These are phyloP conservation scores for Crassisporium funariophilum DNA, from an alignment of 768 basidiomycete species.

Conservation along the genomic window DNA sequence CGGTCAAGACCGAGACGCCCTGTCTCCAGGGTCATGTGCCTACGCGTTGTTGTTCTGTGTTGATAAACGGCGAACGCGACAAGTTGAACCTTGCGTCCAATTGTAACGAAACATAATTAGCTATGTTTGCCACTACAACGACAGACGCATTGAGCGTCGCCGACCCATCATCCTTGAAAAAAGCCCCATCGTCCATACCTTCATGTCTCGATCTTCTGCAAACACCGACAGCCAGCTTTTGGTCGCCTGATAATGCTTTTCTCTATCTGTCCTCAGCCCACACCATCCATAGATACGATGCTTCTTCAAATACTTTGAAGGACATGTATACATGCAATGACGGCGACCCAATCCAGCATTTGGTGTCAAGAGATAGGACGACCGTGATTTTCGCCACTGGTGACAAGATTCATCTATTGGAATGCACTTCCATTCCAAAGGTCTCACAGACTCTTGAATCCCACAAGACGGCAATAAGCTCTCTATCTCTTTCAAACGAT, in stretches of 20 bases:
- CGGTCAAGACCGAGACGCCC: too few species aligned
- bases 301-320: slow-evolving; percentile 44
- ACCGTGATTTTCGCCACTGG: slow-evolving; percentile 51
- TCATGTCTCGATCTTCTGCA: slow-evolving; percentile 38
- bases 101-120: background rate
- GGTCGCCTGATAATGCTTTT: slow-evolving; percentile 58
- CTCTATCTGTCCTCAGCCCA: slow-evolving; percentile 55
- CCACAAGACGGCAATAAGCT: slow-evolving; percentile 52
- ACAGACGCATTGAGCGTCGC: slow-evolving; percentile 48
- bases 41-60: too few species aligned
- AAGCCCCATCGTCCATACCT: slow-evolving; percentile 40
- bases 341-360: slow-evolving; percentile 29
- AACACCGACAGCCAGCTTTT: slow-evolving; percentile 43
- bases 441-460: slow-evolving; percentile 50
- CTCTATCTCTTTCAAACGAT: slow-evolving; percentile 63
- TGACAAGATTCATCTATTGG: slow-evolving; percentile 51
- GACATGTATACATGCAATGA: slow-evolving; percentile 41
- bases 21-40: too few species aligned
- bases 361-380: slow-evolving; percentile 37
- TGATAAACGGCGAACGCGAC: slow-evolving; percentile 2
- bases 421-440: slow-evolving; percentile 42
- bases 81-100: background rate
- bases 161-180: slow-evolving; percentile 50
- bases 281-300: slow-evolving; percentile 55
- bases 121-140: slow-evolving; percentile 60